phyloP scores from a whole-genome alignment of 139 green algal genomes.

The Picochlorum sp. region DNA sequence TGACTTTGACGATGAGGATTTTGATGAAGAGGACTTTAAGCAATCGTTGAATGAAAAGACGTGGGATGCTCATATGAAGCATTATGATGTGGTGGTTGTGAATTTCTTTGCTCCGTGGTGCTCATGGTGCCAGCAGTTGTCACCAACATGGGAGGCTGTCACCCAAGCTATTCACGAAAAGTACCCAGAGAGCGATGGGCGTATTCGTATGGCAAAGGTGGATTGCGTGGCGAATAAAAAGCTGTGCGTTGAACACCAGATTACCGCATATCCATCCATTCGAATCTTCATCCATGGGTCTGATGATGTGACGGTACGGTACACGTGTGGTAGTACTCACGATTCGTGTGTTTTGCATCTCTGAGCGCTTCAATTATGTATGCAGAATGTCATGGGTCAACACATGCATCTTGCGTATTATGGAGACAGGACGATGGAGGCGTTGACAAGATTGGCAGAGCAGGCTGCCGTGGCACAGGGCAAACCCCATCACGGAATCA shows the following conservation, averaged over 20 bases:
- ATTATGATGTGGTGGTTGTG: conserved; percentile 69
- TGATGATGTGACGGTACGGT: conserved; percentile 55
- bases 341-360: neutral
- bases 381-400: conserved; percentile 21
- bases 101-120: conserved; percentile 98
- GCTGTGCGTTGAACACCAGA: conserved; percentile 77
- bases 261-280: conserved; percentile 92
- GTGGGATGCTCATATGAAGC: conserved; percentile 35
- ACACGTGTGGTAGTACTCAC: neutral
- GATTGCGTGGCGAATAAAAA: conserved; percentile 82
- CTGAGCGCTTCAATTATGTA: neutral
- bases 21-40: conserved; percentile 46
- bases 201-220: conserved; percentile 88
- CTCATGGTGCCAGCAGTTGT: conserved; percentile 91
- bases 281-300: conserved; percentile 84
- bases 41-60: conserved; percentile 31
- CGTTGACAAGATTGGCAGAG: conserved; percentile 76
- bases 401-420: conserved; percentile 67
- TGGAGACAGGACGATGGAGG: conserved; percentile 81
- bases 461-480: conserved; percentile 62
- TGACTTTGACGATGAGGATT: conserved; percentile 19
- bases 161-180: conserved; percentile 75
- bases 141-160: conserved; percentile 87
- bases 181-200: conserved; percentile 76
- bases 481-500: conserved; percentile 40